These are phyloP conservation scores for Clarireedia homoeocarpa DNA, from an alignment of 2,329 filamentous ascomycete species.

Conservation along the genomic window DNA sequence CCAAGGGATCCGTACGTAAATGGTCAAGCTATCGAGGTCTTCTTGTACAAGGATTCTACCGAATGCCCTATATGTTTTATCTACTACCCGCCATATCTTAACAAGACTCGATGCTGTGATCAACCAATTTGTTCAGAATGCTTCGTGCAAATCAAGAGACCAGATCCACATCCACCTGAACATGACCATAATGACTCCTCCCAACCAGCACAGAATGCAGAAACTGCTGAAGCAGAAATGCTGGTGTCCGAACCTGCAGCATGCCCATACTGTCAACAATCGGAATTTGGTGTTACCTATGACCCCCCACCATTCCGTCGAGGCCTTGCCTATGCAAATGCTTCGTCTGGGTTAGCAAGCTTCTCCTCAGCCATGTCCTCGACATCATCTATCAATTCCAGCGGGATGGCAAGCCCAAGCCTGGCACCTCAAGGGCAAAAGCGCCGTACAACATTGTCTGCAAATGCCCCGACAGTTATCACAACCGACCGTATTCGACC, in stretches of 20 bases:
- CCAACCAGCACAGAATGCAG: slow-evolving; percentile 20
- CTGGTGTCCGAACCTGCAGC: slow-evolving; percentile 85
- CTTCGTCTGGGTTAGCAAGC: slow-evolving; percentile 42
- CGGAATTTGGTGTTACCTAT: slow-evolving; percentile 95
- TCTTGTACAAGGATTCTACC: slow-evolving; percentile 79
- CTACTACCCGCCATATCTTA: slow-evolving; percentile 90
- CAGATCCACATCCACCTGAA: slow-evolving; percentile 84
- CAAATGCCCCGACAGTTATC: slow-evolving; percentile 76
- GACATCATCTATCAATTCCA: slow-evolving; percentile 66
- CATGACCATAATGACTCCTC: slow-evolving; percentile 39
- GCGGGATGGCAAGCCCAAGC: slow-evolving; percentile 24
- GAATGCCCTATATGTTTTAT: slow-evolving; percentile 97
- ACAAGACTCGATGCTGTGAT: slow-evolving; percentile 90
- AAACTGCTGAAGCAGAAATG: slow-evolving; percentile 43
- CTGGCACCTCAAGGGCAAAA: slow-evolving; percentile 30
- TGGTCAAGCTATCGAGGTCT: slow-evolving; percentile 87
- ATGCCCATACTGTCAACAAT: slow-evolving; percentile 91
- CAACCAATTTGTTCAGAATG: slow-evolving; percentile 97
- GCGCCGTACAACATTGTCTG: slow-evolving; percentile 66
- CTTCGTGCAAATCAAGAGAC: slow-evolving; percentile 95
- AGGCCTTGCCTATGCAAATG: slow-evolving; percentile 63
- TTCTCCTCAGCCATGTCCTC: slow-evolving; percentile 73
- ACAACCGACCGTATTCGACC: slow-evolving; percentile 89
- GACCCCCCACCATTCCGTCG: slow-evolving; percentile 81
- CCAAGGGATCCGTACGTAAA: slow-evolving; percentile 84